Evolutionary conservation across 345 rosid genomes (phyloP), one percentile per base, ranked within the genome.

Genomic region (Eucalyptus regnans): DNA sequence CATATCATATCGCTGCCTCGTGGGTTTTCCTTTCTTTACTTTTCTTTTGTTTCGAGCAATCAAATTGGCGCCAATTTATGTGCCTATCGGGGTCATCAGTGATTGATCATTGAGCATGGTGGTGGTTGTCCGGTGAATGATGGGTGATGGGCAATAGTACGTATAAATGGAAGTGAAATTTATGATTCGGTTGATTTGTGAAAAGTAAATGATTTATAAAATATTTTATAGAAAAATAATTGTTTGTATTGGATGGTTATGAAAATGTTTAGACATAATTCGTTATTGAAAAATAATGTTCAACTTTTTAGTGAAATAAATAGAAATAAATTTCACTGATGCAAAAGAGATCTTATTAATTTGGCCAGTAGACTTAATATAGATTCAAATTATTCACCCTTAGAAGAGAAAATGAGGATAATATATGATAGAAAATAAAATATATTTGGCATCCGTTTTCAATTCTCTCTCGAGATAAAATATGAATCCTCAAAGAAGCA

Each of bases 151-250:
- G 80, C 44, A 17, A 9, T 31, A 3, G 23, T 33, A 20, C 17
- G 3, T 3, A 31, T 11, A 68, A 16, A 68, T 68, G 9, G 23
- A 68, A 17, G 18, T 33, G 43, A 8, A 2, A 37, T 17, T 68
- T 31, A 51, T 6, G 1, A 13, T 4, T 50, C 0, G 51, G 6
- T 50, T 50, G 2, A 13, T 50, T 50, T 50, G 6, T 0, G 56
- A 0, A 52, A 52, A 52, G 7, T 52, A 16, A 52, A 18, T 52
- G 4, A 16, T 52, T 52, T 7, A 18, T 17, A 52, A 52, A 7
- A 7, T 52, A 1, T 17, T 52, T 52, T 18, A 17, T 18, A 7
- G 1, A 17, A 52, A 52, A 17, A 7, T 52, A 37, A 37, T 37
- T 37, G 41, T 37, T 37, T 37, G 37, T 37, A 37, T 37, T 37